Base-by-base conservation (phyloP, 2,329 filamentous ascomycete genomes). In the Aureobasidium sp. region DNA sequence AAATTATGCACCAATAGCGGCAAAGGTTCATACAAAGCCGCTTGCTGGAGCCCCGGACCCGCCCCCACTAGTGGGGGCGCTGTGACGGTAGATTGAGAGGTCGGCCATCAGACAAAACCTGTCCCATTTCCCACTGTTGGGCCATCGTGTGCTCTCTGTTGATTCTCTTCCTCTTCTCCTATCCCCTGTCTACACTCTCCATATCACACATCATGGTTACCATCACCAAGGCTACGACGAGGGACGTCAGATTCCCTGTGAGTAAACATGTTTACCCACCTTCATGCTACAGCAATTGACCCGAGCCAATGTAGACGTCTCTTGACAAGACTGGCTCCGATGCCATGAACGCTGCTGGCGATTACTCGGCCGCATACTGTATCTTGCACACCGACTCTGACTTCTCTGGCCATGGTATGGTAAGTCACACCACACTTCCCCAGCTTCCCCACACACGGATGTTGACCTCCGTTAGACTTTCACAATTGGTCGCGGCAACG, bases 291-390 rank as follows among this genome's bases (percentile, higher is more conserved):
- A 41, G n/a, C 45, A 36, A 53, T 51, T 64, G 44, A 64, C 52
- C 37, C 56, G 53, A 37, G 36, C 39, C 20, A 37, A 22, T 25
- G 8, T 57, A 84, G 75, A 97, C 91, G n/a, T 96, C 91, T 44
- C 85, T 97, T 64, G 91, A 96, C 77, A 94, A 93, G 79, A 96
- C 91, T n/a, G 91, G 91, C 70, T 95, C 90, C 9, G 92, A 97
- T 83, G 92, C 91, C 71, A 97, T 96, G 92, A 96, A 97, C 72
- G 89, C 90, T 3, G 91, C 91, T 2, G 89, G 91, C 65, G 91
- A 96, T 76, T 96, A 96, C 78, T 96, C 91, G 1, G 83, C 91
- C 14, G 91, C 92, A n/a, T 97, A 96, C 80, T 96, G 91, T 75
- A 93, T 96, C 70, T 79, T 97, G 53, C 79, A 90, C 72, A 96